These are phyloP conservation scores for Hamamelis virginiana DNA, from an alignment of 164 flowering plant species.

Conservation along the genomic window DNA sequence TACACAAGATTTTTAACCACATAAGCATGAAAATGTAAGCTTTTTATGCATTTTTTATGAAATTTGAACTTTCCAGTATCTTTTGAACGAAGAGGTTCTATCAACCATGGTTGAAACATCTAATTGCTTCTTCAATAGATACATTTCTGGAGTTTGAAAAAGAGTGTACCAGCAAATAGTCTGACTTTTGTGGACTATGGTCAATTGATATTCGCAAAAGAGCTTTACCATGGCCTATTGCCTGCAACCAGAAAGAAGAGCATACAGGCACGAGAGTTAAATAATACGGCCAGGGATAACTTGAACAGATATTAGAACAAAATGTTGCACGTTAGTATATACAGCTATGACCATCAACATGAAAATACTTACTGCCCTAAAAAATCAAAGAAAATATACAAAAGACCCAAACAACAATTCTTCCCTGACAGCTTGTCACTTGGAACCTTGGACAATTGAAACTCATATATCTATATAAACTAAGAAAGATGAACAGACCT, in stretches of 20 bases:
- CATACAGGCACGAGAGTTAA: conserved; percentile 2
- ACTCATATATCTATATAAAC: not conserved
- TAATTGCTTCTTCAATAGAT: not conserved
- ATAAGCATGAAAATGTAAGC: too few species aligned
- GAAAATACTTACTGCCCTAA: not conserved
- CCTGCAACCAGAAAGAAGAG: conserved; percentile 36
- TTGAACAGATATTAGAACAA: not conserved
- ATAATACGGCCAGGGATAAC: not conserved
- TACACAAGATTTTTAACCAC: too few species aligned
- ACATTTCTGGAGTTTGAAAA: not conserved
- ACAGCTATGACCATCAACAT: not conserved
- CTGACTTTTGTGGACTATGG: conserved; percentile 50
- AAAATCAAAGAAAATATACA: not conserved
- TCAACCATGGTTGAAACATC: not conserved
- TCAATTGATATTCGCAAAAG: conserved; percentile 61
- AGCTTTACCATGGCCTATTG: conserved; percentile 66
- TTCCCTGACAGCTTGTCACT: not conserved
- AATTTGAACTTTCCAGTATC: too few species aligned
- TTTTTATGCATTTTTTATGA: too few species aligned
- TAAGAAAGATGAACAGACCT: conserved; percentile 41
- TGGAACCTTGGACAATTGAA: conserved; percentile 2
- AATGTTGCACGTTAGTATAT: not conserved
- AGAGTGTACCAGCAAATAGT: conserved; percentile 67
- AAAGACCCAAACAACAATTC: not conserved
- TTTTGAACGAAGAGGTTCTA: too few species aligned